These are phyloP conservation scores for Emiliania huxleyi DNA, from an alignment of 78 protist species.

Conservation along the genomic window DNA sequence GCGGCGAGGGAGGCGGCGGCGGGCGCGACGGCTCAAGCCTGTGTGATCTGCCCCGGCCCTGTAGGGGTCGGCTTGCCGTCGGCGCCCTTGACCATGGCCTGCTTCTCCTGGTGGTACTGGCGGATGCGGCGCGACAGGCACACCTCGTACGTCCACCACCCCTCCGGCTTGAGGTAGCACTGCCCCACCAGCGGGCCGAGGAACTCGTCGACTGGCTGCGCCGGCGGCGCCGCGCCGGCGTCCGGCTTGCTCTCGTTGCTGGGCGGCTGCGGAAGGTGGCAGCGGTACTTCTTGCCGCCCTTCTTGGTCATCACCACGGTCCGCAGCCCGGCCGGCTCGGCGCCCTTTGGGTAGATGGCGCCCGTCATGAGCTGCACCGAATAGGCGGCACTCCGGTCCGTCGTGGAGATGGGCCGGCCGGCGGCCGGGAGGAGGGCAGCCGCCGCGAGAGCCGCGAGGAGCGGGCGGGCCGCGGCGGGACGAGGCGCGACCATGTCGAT, in stretches of 20 bases:
- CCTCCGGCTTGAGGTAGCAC: not conserved
- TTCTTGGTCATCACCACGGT: not conserved
- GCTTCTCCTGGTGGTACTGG: constrained; percentile 17
- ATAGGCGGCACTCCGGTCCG: too few relatives aligned
- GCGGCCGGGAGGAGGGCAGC: too few relatives aligned
- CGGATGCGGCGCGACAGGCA: not conserved
- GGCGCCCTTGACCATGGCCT: not conserved
- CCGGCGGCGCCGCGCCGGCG: not conserved
- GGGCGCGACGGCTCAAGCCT: too few relatives aligned
- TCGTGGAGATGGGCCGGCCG: too few relatives aligned
- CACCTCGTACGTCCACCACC: constrained; percentile 15
- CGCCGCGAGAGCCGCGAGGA: too few relatives aligned
- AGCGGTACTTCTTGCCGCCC: not conserved
- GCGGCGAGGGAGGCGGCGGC: too few relatives aligned
- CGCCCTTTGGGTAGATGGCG: not conserved
- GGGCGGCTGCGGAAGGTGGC: not conserved
- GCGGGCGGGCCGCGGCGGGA: too few relatives aligned
- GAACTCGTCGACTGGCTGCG: not conserved
- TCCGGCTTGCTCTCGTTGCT: not conserved
- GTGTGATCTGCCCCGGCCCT: not conserved
- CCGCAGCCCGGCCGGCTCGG: not conserved
- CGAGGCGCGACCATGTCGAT: too few relatives aligned
- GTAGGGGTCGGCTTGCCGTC: not conserved
- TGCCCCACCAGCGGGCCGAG: not conserved
- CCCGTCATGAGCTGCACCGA: not conserved